These are phyloP conservation scores for Verticillium dahliae DNA, from an alignment of 2,329 filamentous ascomycete genomes.

Conservation along the genomic window DNA sequence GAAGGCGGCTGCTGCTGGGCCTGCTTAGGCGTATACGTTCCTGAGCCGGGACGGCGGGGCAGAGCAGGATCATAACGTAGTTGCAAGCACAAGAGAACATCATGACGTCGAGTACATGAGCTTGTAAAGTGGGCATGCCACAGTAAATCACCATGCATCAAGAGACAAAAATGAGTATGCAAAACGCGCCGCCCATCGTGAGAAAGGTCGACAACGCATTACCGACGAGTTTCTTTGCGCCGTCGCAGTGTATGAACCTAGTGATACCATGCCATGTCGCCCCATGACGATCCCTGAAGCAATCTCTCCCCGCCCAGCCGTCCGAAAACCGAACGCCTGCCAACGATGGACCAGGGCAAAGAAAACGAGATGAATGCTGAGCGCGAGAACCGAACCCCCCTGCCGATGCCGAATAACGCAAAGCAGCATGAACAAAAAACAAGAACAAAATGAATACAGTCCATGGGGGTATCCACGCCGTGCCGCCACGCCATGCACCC, in stretches of 20 bases:
- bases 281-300: neutral
- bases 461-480: neutral
- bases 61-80: too few species aligned
- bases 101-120: too few species aligned
- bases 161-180: neutral
- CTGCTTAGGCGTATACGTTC: neutral
- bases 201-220: neutral
- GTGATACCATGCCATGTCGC: neutral
- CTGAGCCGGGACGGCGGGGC: too few species aligned
- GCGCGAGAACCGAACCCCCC: neutral
- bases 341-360: neutral
- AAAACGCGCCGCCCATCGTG: neutral
- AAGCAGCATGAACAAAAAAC: neutral
- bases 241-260: neutral
- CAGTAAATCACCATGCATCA: too few species aligned
- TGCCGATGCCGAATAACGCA: neutral
- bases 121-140: too few species aligned
- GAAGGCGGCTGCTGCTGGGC: constrained; percentile 17
- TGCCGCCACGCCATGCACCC: constrained; percentile 1
- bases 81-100: too few species aligned
- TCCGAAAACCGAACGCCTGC: neutral
- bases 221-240: neutral
- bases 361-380: neutral
- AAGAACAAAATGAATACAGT: neutral
- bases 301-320: neutral